Base-by-base conservation (phyloP, 192 early-diverging fungal species). In the Backusella westeae region DNA sequence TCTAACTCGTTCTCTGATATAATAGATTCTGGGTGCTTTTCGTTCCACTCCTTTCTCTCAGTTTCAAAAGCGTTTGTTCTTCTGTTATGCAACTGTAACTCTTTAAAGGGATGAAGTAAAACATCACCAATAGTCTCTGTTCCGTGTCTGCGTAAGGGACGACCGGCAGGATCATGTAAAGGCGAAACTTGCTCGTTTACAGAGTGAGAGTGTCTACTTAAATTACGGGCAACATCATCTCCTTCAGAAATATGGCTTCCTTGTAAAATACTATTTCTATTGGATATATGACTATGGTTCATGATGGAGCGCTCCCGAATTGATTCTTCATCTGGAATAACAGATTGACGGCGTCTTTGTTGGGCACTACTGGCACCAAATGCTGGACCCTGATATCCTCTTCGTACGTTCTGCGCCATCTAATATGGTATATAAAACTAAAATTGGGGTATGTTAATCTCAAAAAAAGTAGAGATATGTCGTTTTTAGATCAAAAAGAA, bases 61-160 rank as follows among this genome's bases (percentile, higher is more conserved):
- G 41, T 23, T 39, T 82, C 56, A 42, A 71, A 82, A 17, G 32
- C 68, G n/a, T 75, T 15, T 7, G 75, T 3, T 36, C 81, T 74
- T n/a, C 34, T 56, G 12, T 69, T 73, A 66, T 78, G 77, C 2
- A 76, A 29, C 3, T 76, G 68, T 6, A 75, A 29, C 46, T 82
- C 72, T 41, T 75, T 71, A 3, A 78, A 17, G 34, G 81, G 81
- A 65, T 82, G 68, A 9, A 76, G 46, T 4, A 82, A 19, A 23
- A 78, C 67, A 38, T 82, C 81, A 75, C 81, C 81, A 76, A 76
- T 69, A 0, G 81, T 82, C 70, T 82, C 81, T 17, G 72, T 67
- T 36, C 81, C 81, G 34, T 78, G 81, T 23, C 70, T 12, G 35
- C 49, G 36, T 15, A 81, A 4, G 5, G 80, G 80, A 29, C 63